Evolutionary conservation across 352 stramenopile genomes (phyloP).

Genomic region (Pythium plurisporium): DNA sequence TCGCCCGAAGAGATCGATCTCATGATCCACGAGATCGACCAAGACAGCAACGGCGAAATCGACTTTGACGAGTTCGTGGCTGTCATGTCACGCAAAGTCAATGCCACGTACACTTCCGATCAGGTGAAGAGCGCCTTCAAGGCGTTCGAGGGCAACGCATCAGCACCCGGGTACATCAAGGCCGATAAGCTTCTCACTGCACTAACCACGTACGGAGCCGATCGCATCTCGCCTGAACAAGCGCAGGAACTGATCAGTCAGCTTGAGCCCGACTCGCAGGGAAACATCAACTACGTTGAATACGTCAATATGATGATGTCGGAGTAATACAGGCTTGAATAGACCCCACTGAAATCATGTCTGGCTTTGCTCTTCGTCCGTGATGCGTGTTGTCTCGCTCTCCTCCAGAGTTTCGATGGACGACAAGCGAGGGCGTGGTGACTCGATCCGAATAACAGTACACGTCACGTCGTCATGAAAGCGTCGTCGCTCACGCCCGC

Average conservation of each 20-base stretch:
- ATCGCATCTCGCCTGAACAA: conserved; percentile 88
- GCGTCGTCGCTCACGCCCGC: conserved; percentile 42
- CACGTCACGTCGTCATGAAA: conserved; percentile 82
- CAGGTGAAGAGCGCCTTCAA: conserved; percentile 91
- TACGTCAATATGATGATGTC: conserved; percentile 96
- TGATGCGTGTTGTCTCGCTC: background rate
- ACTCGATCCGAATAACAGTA: conserved; percentile 60
- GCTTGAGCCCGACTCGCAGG: conserved; percentile 89
- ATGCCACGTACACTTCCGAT: conserved; percentile 90
- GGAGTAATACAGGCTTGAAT: conserved; percentile 32
- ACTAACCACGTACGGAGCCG: conserved; percentile 87
- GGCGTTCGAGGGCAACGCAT: conserved; percentile 62
- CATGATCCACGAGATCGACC: conserved; percentile 95
- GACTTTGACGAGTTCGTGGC: conserved; percentile 95
- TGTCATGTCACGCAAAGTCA: conserved; percentile 94
- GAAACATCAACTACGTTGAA: conserved; percentile 92
- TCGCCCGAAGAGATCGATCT: conserved; percentile 91
- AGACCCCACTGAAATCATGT: conserved; percentile 6
- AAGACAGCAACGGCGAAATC: conserved; percentile 93
- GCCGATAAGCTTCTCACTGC: conserved; percentile 80
- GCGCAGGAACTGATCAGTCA: conserved; percentile 89
- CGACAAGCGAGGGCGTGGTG: background rate
- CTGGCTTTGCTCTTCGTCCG: conserved; percentile 5
- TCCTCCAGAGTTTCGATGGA: conserved; percentile 15
- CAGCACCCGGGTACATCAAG: conserved; percentile 73